Conservation (phyloP, 495 filamentous ascomycete species). For the Hypoxylon lienhwacheense region DNA sequence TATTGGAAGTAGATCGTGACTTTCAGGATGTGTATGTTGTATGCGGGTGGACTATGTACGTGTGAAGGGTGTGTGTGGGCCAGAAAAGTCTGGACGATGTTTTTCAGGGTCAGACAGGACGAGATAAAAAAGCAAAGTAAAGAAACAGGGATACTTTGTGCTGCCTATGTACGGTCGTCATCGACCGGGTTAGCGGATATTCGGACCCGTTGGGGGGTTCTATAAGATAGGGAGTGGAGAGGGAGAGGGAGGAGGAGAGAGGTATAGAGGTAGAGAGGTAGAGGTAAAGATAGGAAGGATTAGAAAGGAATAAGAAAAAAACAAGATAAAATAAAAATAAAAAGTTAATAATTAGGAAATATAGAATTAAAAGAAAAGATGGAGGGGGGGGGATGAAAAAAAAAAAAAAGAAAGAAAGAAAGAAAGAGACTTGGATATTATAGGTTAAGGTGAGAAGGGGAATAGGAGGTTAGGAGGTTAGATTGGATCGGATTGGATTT, state of each 20-base stretch:
- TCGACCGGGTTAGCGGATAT: conserved; percentile 33
- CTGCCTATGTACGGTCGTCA: conserved; percentile 26
- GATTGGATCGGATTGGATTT: background rate
- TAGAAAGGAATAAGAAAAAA: background rate
- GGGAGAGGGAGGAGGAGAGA: background rate
- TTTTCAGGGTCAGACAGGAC: conserved; percentile 25
- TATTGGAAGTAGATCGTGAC: conserved; percentile 28
- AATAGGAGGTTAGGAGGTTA: no score
- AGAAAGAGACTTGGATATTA: background rate
- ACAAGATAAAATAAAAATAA: background rate
- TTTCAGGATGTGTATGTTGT: conserved; percentile 25
- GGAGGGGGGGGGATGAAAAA: background rate
- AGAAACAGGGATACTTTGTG: conserved; percentile 30
- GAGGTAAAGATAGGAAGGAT: background rate
- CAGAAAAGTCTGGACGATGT: conserved; percentile 18
- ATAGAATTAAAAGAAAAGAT: background rate
- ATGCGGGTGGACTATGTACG: conserved; percentile 29
- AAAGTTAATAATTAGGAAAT: no score
- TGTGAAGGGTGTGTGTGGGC: conserved; percentile 6
- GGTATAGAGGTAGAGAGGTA: conserved; percentile 3
- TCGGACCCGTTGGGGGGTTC: conserved; percentile 31
- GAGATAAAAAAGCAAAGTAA: conserved; percentile 23
- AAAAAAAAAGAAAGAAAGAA: background rate
- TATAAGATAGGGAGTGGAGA: conserved; percentile 2
- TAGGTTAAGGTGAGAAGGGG: background rate